A percentile compares a stretch with the other conserved stretches of the same genome.
Conservation (phyloP, 192 early-diverging fungal genomes). For the Coemansia reversa region DNA sequence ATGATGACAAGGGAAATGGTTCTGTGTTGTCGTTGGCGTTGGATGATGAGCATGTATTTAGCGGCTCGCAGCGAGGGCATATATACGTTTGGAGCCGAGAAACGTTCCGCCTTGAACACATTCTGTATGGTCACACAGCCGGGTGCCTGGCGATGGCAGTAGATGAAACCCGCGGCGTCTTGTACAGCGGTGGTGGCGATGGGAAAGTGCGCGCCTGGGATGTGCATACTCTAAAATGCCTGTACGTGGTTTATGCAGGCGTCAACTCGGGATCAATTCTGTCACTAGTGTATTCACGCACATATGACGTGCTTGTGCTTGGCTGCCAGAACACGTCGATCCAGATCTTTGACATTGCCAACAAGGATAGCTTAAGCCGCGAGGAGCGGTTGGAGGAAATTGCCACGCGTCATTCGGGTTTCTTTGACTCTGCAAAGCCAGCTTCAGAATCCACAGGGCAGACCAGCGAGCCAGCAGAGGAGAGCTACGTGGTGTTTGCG, state of each 20-base stretch:
- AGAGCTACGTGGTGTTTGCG: conserved; percentile 62
- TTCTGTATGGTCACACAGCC: conserved; percentile 28
- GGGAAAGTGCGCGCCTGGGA: conserved; percentile 74
- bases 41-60: conserved; percentile 59
- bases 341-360: conserved; percentile 55
- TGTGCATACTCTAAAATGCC: conserved; percentile 58
- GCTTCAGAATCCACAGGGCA: conserved; percentile 13
- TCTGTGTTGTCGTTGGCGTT: conserved; percentile 66
- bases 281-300: conserved; percentile 61
- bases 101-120: conserved; percentile 55
- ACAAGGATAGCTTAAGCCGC: conserved; percentile 7
- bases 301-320: conserved; percentile 60
- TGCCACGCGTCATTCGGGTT: conserved; percentile 29
- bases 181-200: conserved; percentile 60
- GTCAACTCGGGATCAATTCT: conserved; percentile 72
- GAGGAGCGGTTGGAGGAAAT: conserved; percentile 15
- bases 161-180: background rate
- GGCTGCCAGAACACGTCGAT: conserved; percentile 80
- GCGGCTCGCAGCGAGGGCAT: conserved; percentile 64
- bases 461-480: conserved; percentile 9
- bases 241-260: conserved; percentile 65
- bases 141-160: conserved; percentile 36
- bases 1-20: background rate
- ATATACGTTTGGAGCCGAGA: conserved; percentile 65
- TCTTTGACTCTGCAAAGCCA: conserved; percentile 31